Evolutionary conservation across 2,329 filamentous ascomycete genomes (phyloP).

Genomic region (Neospermospora avenae): DNA sequence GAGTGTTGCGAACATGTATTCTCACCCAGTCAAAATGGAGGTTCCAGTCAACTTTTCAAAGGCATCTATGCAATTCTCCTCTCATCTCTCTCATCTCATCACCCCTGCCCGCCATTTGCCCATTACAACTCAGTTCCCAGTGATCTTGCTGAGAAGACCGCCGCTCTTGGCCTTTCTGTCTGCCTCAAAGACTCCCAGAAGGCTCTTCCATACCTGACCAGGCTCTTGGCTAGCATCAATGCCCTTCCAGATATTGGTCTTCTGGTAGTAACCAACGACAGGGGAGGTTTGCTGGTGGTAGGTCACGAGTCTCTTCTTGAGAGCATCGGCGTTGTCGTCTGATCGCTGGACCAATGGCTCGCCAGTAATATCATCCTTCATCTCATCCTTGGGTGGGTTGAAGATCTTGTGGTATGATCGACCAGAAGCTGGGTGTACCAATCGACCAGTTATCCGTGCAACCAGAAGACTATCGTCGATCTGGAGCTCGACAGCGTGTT

Average conservation of each 20-base stretch:
- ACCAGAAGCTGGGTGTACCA: conserved; percentile 93
- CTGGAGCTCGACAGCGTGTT: conserved; percentile 94
- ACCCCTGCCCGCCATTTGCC: background rate
- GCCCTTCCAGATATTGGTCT: conserved; percentile 93
- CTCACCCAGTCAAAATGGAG: conserved; percentile 20
- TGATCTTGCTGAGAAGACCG: conserved; percentile 36
- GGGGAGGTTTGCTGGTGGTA: conserved; percentile 94
- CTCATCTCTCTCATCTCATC: background rate
- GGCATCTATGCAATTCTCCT: conserved; percentile 32
- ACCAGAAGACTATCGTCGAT: conserved; percentile 95
- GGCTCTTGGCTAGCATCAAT: conserved; percentile 96
- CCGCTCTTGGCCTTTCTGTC: conserved; percentile 43
- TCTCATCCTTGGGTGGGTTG: conserved; percentile 90
- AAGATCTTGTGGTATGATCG: conserved; percentile 98
- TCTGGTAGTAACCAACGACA: conserved; percentile 94
- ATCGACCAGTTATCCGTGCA: conserved; percentile 90
- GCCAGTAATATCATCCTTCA: conserved; percentile 96
- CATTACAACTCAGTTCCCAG: conserved; percentile 26
- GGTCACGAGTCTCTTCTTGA: conserved; percentile 90
- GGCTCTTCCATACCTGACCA: conserved; percentile 89
- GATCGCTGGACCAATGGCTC: conserved; percentile 95
- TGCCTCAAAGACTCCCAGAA: conserved; percentile 78
- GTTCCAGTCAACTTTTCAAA: conserved; percentile 25
- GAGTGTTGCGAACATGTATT: conserved; percentile 24
- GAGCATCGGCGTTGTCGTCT: conserved; percentile 93